These are phyloP conservation scores for Gossypium sturtianum DNA, from an alignment of 345 rosid genomes.

Conservation along the genomic window DNA sequence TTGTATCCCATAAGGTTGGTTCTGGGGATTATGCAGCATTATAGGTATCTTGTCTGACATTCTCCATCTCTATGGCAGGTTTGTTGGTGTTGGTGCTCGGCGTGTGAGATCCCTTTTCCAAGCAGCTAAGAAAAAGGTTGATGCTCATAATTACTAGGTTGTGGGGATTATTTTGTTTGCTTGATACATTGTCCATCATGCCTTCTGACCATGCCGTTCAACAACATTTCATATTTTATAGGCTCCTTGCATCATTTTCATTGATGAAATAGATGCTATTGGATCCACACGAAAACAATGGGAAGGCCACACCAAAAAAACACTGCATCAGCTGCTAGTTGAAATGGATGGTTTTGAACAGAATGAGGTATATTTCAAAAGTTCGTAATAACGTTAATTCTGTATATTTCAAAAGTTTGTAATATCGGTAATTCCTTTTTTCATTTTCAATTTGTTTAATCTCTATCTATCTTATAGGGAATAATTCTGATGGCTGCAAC, in stretches of 20 bases:
- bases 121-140: slow-evolving; percentile 15
- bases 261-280: slow-evolving; percentile 98
- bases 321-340: slow-evolving; percentile 94
- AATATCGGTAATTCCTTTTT: background rate
- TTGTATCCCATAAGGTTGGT: slow-evolving; percentile 2
- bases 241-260: slow-evolving; percentile 96
- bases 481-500: slow-evolving; percentile 98
- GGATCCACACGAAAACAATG: slow-evolving; percentile 97
- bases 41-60: slow-evolving; percentile 8
- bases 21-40: background rate
- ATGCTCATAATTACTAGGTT: background rate
- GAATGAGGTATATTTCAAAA: slow-evolving; percentile 59
- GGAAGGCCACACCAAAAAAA: slow-evolving; percentile 99
- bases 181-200: background rate
- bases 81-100: slow-evolving; percentile 67
- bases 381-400: background rate
- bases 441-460: slow-evolving; percentile 11
- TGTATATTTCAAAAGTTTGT: slow-evolving; percentile 27
- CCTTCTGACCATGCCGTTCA: background rate
- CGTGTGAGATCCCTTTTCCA: slow-evolving; percentile 13
- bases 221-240: background rate
- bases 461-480: slow-evolving; percentile 50
- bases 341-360: slow-evolving; percentile 99
- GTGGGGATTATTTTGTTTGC: background rate
- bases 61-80: slow-evolving; percentile 48